These are phyloP conservation scores for Acorus gramineus DNA, from an alignment of 106 monocot genomes.

Conservation along the genomic window DNA sequence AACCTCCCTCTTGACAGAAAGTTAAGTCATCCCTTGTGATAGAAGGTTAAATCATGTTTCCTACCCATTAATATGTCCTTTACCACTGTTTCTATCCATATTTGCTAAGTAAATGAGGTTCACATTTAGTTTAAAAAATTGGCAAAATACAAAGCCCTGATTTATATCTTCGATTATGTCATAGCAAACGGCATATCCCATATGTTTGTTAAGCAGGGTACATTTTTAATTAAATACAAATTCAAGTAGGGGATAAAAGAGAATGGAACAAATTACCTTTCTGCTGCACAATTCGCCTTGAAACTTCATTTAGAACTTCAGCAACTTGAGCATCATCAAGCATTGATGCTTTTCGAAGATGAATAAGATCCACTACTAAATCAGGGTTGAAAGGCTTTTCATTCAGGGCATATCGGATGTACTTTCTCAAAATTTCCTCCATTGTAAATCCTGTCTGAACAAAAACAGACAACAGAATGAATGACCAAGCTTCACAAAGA, in stretches of 20 bases:
- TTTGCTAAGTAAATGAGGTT: too few relatives aligned
- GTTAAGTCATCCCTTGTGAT: too few relatives aligned
- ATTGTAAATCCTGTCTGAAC: constrained; percentile 89
- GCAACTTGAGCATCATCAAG: constrained; percentile 81
- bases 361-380: constrained; percentile 64
- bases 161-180: too few relatives aligned
- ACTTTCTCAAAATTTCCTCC: constrained; percentile 89
- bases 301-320: constrained; percentile 82
- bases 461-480: constrained; percentile 1
- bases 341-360: constrained; percentile 64
- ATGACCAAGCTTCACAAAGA: neutral
- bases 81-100: too few relatives aligned
- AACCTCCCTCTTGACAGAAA: too few relatives aligned
- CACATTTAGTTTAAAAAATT: too few relatives aligned
- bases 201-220: too few relatives aligned
- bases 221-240: neutral
- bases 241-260: neutral
- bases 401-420: constrained; percentile 86
- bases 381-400: constrained; percentile 78
- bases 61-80: too few relatives aligned
- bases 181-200: too few relatives aligned
- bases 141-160: too few relatives aligned
- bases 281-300: constrained; percentile 90
- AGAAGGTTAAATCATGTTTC: too few relatives aligned
- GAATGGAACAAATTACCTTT: constrained; percentile 41